Base-by-base conservation (phyloP, 768 basidiomycete genomes). In the Clavaria fumosa region DNA sequence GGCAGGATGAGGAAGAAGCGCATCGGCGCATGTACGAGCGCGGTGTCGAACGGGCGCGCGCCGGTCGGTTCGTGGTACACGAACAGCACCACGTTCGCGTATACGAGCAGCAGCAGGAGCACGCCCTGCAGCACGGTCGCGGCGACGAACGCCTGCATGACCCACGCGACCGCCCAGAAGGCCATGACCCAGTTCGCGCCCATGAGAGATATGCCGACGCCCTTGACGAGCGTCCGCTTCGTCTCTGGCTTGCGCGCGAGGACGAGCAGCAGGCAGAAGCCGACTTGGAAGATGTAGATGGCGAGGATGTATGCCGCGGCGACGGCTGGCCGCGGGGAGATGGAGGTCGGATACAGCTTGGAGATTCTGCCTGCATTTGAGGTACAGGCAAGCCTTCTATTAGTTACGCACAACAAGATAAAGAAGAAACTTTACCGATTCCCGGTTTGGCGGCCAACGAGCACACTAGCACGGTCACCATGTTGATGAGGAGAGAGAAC, bases 11-110 rank as follows among this genome's bases (percentile, higher is more conserved):
- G 53, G 52, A 79, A 79, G 42, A 86, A 75, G 2, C 83, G 67
- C 37, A 93, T 62, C 0, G 91, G 91, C 0, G 83, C 81, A 47
- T 95, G 90, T 39, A 95, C 83, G 45, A 91, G 75, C 0, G 76
- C 65, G 23, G 72, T 74, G 53, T 90, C 86, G 27, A 91, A 54
- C 0, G 84, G 85, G 1, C 75, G 67, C 0, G 58, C 53, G 17
- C 59, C 59, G 0, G 61, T 67, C 0, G 79, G 78, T 0, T 66
- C 55, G 33, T 80, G 79, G 50, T 90, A 86, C 11, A 78, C 58
- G 30, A 89, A 60, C 4, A 93, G 65, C 0, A 74, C 75, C 32
- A 88, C 48, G 50, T 89, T 88, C 38, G 85, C 76, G 45, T 85
- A 90, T 6, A 85, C 48, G 1, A 95, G 62, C 31, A 82, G 52